Evolutionary conservation across 768 basidiomycete genomes (phyloP).

Genomic region (Pholiota conissans): DNA sequence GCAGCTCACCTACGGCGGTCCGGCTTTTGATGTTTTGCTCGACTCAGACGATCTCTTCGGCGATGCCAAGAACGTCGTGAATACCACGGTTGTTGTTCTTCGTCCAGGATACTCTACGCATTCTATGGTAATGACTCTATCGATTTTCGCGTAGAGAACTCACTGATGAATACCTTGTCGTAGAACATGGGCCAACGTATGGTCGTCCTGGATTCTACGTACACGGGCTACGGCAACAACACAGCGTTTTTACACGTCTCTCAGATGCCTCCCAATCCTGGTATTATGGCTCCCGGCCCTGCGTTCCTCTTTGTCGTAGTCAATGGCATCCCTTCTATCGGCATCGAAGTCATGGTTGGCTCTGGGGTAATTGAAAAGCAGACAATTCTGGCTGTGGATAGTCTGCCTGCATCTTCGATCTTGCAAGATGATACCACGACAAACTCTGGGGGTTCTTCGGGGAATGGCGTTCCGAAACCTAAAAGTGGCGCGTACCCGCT

Average conservation of each 20-base stretch:
- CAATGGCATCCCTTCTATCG: constrained; percentile 73
- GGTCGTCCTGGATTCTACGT: constrained; percentile 62
- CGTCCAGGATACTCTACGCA: constrained; percentile 79
- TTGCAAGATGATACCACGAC: neutral
- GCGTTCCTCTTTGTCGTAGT: constrained; percentile 75
- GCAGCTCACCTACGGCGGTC: constrained; percentile 74
- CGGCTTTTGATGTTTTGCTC: constrained; percentile 64
- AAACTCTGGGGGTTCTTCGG: neutral
- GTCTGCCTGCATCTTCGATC: constrained; percentile 34
- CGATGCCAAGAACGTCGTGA: constrained; percentile 48
- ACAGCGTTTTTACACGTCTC: constrained; percentile 61
- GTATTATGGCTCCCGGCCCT: constrained; percentile 68
- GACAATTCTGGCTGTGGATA: constrained; percentile 30
- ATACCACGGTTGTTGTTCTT: constrained; percentile 52
- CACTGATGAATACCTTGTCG: neutral
- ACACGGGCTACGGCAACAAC: constrained; percentile 56
- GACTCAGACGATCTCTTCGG: constrained; percentile 49
- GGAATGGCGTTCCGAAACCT: neutral
- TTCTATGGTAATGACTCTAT: constrained; percentile 47
- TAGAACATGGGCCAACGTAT: constrained; percentile 76
- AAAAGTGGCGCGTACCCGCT: neutral
- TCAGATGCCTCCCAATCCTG: constrained; percentile 74
- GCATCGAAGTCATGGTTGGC: constrained; percentile 72
- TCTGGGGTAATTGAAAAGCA: constrained; percentile 68
- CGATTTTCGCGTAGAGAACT: neutral